phyloP scores from a whole-genome alignment of 768 basidiomycete genomes.

The Naganishia kalamii region DNA sequence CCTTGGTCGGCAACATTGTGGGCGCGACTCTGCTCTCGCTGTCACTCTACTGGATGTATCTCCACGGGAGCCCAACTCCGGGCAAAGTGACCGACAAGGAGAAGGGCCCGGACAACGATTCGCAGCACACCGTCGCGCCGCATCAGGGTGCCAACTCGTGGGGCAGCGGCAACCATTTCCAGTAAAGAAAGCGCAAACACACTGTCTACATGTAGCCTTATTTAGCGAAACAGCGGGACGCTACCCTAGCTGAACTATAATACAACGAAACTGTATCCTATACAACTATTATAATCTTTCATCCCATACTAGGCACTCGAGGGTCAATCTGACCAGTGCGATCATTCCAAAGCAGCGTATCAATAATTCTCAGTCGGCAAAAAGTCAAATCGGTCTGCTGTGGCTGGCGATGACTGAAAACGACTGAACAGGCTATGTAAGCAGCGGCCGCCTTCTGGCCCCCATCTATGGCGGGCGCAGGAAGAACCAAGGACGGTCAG shows the following conservation, averaged over 20 bases:
- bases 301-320: too few relatives aligned
- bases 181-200: background rate
- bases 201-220: background rate
- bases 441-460: background rate
- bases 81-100: constrained; percentile 22
- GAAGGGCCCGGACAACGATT: constrained; percentile 12
- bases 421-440: constrained; percentile 5
- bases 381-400: too few relatives aligned
- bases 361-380: too few relatives aligned
- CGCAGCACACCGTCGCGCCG: constrained; percentile 3
- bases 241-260: too few relatives aligned
- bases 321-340: too few relatives aligned
- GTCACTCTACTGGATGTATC: constrained; percentile 19
- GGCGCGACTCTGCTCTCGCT: background rate
- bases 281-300: too few relatives aligned
- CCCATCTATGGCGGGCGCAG: background rate
- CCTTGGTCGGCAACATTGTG: constrained; percentile 20
- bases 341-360: too few relatives aligned
- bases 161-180: constrained; percentile 17
- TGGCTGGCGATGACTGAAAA: too few relatives aligned
- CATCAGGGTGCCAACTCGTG: constrained; percentile 16
- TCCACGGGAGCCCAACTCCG: constrained; percentile 6
- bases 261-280: too few relatives aligned
- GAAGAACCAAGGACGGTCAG: too few relatives aligned
- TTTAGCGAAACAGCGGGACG: too few relatives aligned